Evolutionary conservation across 1,284 basidiomycete genomes (phyloP), one percentile per base, ranked within the genome.

Genomic region (Cerrena zonata): DNA sequence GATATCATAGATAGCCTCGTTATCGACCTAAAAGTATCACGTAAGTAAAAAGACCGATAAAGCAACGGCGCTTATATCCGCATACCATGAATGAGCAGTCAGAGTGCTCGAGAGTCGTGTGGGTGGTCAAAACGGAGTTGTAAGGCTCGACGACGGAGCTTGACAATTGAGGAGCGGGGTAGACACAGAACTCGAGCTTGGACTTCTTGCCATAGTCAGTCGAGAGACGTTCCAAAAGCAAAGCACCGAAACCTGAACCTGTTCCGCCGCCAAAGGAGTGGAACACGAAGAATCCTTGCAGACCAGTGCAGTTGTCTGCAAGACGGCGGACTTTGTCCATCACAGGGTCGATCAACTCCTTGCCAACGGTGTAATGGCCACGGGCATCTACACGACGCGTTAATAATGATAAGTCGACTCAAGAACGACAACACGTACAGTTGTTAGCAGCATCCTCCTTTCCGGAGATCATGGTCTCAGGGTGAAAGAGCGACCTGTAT

Each of bases 401-500:
- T 26, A 48, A 21, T 38, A 21, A 40, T 34, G 24, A 26, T 30
- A n/a, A 38, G 49, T 22, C 15, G 11, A 22, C 5, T 22, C 45
- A 52, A 47, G 45, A 37, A 47, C 40, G 49, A 50, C 43, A 47
- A 21, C 48, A 69, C 88, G 65, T 62, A 94, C 91, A 99, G 73
- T 99, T 99, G 82, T 97, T 99, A 58, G 95, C 95, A 51, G 94
- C 95, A 67, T 99, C 96, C 78, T 99, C 96, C 79, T 99, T 99
- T 62, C 96, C 96, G 53, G 89, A 93, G 70, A 99, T 91, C 79
- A 99, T 86, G 56, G 94, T 96, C 79, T 99, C 96, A 11, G 96
- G 96, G 76, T 99, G 96, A 81, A 99, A 99, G 47, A 99, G 84
- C 56, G 84, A 86, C 66, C 91, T 84, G 77, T 97, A 99, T 52